Conservation (phyloP, 345 rosid genomes). For the Populus pruinosa region DNA sequence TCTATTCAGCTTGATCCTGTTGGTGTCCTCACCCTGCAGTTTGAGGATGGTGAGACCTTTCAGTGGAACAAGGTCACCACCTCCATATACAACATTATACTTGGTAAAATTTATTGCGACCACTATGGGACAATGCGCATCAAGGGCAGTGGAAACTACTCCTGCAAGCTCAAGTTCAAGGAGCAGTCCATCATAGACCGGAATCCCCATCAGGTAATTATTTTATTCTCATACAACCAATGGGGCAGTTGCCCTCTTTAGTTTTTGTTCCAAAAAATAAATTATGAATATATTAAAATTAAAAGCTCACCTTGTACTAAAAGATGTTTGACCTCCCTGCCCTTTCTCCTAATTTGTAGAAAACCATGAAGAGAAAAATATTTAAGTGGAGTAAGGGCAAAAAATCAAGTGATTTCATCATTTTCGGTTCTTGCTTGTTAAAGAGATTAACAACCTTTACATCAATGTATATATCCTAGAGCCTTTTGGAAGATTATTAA, state of each 20-base stretch:
- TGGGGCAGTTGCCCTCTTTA: neutral
- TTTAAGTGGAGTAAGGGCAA: neutral
- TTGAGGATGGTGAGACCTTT: conserved; percentile 84
- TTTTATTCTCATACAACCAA: neutral
- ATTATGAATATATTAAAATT: no score
- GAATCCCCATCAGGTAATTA: conserved; percentile 90
- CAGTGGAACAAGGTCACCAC: conserved; percentile 99
- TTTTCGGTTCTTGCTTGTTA: neutral
- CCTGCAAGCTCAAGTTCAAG: conserved; percentile 94
- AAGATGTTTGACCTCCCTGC: neutral
- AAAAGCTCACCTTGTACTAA: neutral
- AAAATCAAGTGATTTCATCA: neutral
- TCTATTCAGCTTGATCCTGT: conserved; percentile 99
- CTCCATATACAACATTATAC: conserved; percentile 93
- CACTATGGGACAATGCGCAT: conserved; percentile 98
- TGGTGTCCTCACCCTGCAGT: conserved; percentile 75
- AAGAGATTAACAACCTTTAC: neutral
- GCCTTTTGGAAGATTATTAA: neutral
- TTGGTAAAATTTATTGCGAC: conserved; percentile 92
- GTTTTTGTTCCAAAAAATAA: neutral
- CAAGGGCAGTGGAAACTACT: conserved; percentile 75
- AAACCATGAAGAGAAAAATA: no score
- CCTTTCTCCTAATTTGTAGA: neutral
- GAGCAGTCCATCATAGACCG: conserved; percentile 97
- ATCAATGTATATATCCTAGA: no score